Conservation (phyloP, 768 basidiomycete species). For the Termitomyces sp. region DNA sequence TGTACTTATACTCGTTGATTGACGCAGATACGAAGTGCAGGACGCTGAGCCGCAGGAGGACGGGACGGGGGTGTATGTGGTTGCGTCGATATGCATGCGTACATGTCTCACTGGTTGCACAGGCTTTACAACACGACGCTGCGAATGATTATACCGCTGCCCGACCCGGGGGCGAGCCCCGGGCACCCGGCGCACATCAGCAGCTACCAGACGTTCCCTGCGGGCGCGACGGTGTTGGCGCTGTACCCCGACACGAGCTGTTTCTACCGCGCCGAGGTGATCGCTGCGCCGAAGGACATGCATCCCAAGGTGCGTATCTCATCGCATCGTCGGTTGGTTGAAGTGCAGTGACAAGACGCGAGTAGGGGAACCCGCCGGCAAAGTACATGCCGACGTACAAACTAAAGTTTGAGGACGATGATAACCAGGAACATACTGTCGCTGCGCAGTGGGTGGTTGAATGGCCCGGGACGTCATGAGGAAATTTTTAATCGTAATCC, state of each 20-base stretch:
- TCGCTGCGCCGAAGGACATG: slow-evolving; percentile 54
- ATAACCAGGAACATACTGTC: slow-evolving; percentile 75
- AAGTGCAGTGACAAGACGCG: not conserved
- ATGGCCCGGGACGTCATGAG: slow-evolving; percentile 47
- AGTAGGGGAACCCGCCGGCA: slow-evolving; percentile 30
- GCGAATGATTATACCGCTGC: slow-evolving; percentile 72
- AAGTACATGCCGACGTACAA: slow-evolving; percentile 61
- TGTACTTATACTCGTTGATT: not conserved
- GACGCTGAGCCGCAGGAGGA: slow-evolving; percentile 83
- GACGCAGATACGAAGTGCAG: slow-evolving; percentile 74
- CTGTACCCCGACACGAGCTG: slow-evolving; percentile 90
- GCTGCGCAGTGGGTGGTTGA: slow-evolving; percentile 80
- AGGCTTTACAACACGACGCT: slow-evolving; percentile 69
- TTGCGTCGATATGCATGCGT: not conserved
- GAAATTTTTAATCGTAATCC: slow-evolving; percentile 5
- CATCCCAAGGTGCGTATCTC: slow-evolving; percentile 28
- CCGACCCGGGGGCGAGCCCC: slow-evolving; percentile 58
- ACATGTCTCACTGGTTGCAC: slow-evolving; percentile 6
- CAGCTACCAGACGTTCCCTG: slow-evolving; percentile 66
- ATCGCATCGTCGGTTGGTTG: not conserved
- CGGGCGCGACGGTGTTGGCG: slow-evolving; percentile 75
- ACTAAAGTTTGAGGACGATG: slow-evolving; percentile 86
- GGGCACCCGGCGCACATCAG: slow-evolving; percentile 60
- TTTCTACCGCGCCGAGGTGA: slow-evolving; percentile 84
- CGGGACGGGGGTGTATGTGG: slow-evolving; percentile 55